These are phyloP conservation scores for Diaporthe citri DNA, from an alignment of 2,329 filamentous ascomycete species.

Conservation along the genomic window DNA sequence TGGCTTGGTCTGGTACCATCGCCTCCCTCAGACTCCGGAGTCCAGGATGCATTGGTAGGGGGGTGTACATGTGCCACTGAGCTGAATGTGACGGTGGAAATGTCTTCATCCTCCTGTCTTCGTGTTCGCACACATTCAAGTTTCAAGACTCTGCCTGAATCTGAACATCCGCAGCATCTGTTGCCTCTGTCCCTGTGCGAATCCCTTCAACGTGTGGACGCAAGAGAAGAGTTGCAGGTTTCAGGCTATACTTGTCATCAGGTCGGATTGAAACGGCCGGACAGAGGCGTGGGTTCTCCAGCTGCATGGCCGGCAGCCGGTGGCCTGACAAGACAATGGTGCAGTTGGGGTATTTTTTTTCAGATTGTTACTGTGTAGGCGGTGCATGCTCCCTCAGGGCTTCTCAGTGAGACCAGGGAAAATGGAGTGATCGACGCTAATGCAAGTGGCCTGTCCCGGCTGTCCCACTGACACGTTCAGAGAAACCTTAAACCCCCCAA, in stretches of 20 bases:
- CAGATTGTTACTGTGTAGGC: background rate
- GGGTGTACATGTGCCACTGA: background rate
- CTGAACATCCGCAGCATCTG: background rate
- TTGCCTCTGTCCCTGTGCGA: background rate
- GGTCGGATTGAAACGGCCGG: constrained; percentile 10
- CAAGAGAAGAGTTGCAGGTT: background rate
- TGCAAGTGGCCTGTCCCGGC: constrained; percentile 37
- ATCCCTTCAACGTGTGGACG: background rate
- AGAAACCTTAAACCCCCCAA: constrained; percentile 35
- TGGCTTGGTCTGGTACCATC: constrained; percentile 14
- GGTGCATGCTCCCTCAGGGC: background rate
- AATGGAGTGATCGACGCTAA: constrained; percentile 39
- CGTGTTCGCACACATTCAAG: too few relatives aligned
- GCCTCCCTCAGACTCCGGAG: background rate
- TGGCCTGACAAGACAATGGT: constrained; percentile 1
- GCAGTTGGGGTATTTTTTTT: background rate
- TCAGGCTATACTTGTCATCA: constrained; percentile 7
- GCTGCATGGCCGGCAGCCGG: background rate
- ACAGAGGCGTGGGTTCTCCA: background rate
- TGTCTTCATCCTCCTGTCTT: background rate
- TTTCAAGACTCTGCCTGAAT: background rate
- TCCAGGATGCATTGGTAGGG: background rate
- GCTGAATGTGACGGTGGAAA: constrained; percentile 2
- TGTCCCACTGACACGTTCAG: constrained; percentile 29
- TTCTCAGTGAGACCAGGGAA: background rate